Base-by-base conservation (phyloP, 2,329 filamentous ascomycete genomes). In the Penicillium sp. region DNA sequence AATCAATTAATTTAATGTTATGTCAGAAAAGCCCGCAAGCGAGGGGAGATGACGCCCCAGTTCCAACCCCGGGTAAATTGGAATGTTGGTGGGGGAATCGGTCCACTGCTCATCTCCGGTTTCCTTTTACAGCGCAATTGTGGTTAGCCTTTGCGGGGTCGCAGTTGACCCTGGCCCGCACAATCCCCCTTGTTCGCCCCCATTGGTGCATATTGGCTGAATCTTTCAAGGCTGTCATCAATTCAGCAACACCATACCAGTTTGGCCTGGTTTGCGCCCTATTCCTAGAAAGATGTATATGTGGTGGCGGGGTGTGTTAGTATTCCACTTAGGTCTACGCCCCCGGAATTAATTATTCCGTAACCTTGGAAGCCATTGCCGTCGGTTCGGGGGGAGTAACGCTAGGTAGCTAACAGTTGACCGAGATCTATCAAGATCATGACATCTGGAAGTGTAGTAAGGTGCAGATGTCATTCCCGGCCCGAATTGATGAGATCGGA, bases 11-110 rank as follows among this genome's bases (percentile, higher is more conserved):
- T 46, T 42, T 29, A 33, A 59, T 45, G 43, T 23, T 45, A 50
- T 43, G 48, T 14, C 47, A 26, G 54, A 48, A 43, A 43, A 19
- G 39, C 37, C 50, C 35, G 25, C 42, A 54, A 42, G 35, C 49
- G 55, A 27, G 44, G n/a, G 31, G 7, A 19, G 35, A 54, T 26
- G 47, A 52, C 58, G 60, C 55, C 42, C 53, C 58, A 52, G 50
- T 42, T 59, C 44, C 43, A 47, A 51, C 59, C 58, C 59, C 60
- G 58, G 57, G 44, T 61, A 63, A 62, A 59, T 50, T 57, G 43
- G 25, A 51, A 42, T 54, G 50, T 53, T 52, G 52, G 62, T 62
- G 50, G 48, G 54, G 55, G 39, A 47, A 19, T 14, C 14, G 35
- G 44, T 56, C 54, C 54, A 42, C 16, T 9, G n/a, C 9, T 45